phyloP scores from a whole-genome alignment of 2,329 filamentous ascomycete genomes.

The Trichoderma sp. region DNA sequence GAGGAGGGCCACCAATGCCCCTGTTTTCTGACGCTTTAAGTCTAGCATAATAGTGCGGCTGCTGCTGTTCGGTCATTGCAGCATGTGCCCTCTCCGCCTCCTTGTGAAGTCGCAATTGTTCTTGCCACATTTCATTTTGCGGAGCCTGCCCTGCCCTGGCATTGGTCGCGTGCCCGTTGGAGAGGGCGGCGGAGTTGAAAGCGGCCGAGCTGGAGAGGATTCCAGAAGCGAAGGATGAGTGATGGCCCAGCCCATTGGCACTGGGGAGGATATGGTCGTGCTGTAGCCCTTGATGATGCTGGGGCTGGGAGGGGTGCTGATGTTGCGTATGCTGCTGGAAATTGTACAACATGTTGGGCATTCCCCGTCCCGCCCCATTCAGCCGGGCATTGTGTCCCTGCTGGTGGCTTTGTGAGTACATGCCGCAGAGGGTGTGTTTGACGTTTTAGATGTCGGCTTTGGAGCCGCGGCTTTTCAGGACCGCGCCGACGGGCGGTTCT shows the following conservation, averaged over 20 bases:
- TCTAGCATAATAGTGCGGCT: slow-evolving; percentile 68
- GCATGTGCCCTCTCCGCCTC: slow-evolving; percentile 69
- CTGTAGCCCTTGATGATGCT: slow-evolving; percentile 60
- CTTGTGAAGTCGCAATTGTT: slow-evolving; percentile 78
- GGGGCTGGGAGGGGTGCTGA: slow-evolving; percentile 62
- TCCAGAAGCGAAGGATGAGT: slow-evolving; percentile 34
- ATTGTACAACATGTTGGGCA: slow-evolving; percentile 65
- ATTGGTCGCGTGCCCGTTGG: slow-evolving; percentile 54
- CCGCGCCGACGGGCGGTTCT: slow-evolving; percentile 32
- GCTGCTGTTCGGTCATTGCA: slow-evolving; percentile 66
- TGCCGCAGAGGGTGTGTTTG: slow-evolving; percentile 41
- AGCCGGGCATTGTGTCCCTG: slow-evolving; percentile 73
- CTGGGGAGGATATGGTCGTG: slow-evolving; percentile 55
- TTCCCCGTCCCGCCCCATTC: slow-evolving; percentile 57
- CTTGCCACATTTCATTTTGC: slow-evolving; percentile 73
- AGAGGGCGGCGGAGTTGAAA: slow-evolving; percentile 52
- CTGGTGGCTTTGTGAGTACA: slow-evolving; percentile 72
- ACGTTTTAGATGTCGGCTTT: slow-evolving; percentile 22
- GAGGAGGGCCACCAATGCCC: slow-evolving; percentile 56
- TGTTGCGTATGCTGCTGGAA: slow-evolving; percentile 61
- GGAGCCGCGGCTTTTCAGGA: slow-evolving; percentile 18
- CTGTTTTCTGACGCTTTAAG: slow-evolving; percentile 68
- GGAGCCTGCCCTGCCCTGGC: slow-evolving; percentile 50
- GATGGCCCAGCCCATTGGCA: slow-evolving; percentile 52
- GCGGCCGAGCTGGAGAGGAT: slow-evolving; percentile 62